These are phyloP conservation scores for Dalbergia cochinchinensis DNA, from an alignment of 306 rosid species.

Conservation along the genomic window DNA sequence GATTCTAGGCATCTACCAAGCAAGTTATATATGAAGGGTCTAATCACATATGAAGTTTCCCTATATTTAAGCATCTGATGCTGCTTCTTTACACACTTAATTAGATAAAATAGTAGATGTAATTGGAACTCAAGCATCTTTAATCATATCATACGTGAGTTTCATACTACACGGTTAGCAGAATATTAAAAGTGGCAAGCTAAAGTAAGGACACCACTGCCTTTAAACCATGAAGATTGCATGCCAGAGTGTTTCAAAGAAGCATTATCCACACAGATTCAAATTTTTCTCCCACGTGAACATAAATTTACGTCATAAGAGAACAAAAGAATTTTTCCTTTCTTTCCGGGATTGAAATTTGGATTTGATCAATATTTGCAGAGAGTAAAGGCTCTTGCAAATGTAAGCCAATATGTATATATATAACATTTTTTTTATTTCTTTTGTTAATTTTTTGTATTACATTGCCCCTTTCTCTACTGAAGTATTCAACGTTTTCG, in stretches of 20 bases:
- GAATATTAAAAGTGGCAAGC: not conserved
- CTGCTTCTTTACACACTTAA: not conserved
- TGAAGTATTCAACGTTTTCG: not conserved
- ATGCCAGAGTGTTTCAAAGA: not conserved
- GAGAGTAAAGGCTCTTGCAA: too few species aligned
- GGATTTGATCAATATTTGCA: too few species aligned
- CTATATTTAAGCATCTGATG: constrained; percentile 31
- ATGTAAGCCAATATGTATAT: too few species aligned
- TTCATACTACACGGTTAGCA: not conserved
- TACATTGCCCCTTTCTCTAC: not conserved
- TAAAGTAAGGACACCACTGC: not conserved
- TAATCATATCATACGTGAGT: not conserved
- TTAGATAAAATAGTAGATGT: not conserved
- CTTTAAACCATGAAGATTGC: not conserved
- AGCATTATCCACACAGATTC: not conserved
- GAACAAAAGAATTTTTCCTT: not conserved
- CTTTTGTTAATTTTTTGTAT: too few species aligned
- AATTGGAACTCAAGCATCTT: not conserved
- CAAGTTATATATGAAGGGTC: constrained; percentile 8
- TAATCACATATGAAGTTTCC: constrained; percentile 6
- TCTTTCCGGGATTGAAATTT: not conserved
- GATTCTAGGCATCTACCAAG: not conserved
- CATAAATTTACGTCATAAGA: not conserved
- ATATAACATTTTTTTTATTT: too few species aligned
- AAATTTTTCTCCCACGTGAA: not conserved